A percentile compares a stretch with the other conserved stretches of the same genome.
phyloP scores from a whole-genome alignment of 2,329 filamentous ascomycete genomes.

The Huntiella decipiens region DNA sequence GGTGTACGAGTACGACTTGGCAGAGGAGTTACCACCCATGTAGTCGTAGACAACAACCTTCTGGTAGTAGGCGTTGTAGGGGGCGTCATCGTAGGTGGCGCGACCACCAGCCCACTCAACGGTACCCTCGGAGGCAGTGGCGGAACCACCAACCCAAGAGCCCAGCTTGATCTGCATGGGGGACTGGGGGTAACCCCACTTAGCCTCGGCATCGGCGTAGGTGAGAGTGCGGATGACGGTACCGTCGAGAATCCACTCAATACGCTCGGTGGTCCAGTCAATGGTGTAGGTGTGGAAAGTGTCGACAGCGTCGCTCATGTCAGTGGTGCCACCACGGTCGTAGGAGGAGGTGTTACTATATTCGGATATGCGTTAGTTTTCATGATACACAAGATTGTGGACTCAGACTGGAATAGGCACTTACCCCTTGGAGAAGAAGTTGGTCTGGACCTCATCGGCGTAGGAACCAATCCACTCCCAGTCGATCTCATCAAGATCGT shows the following conservation, averaged over 20 bases:
- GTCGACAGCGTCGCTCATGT: slow-evolving; percentile 29
- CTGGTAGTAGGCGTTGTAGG: slow-evolving; percentile 26
- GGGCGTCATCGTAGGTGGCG: slow-evolving; percentile 25
- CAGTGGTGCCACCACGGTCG: slow-evolving; percentile 40
- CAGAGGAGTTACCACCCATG: slow-evolving; percentile 21
- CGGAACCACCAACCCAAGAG: slow-evolving; percentile 43
- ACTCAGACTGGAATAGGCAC: neutral
- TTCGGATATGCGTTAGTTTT: neutral
- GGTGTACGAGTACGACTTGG: slow-evolving; percentile 24
- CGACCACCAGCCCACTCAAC: slow-evolving; percentile 49
- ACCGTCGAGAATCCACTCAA: slow-evolving; percentile 48
- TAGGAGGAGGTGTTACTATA: slow-evolving; percentile 37
- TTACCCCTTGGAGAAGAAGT: slow-evolving; percentile 60
- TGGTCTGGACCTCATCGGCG: slow-evolving; percentile 58
- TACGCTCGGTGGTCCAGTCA: slow-evolving; percentile 45
- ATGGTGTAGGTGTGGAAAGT: slow-evolving; percentile 46
- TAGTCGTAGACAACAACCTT: slow-evolving; percentile 26
- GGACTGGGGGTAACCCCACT: slow-evolving; percentile 48
- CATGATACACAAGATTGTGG: neutral
- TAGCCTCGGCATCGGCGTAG: slow-evolving; percentile 37
- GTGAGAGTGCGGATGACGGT: slow-evolving; percentile 40
- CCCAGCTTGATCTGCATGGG: slow-evolving; percentile 55
- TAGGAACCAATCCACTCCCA: slow-evolving; percentile 86
- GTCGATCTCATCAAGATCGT: slow-evolving; percentile 81
- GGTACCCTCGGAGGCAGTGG: slow-evolving; percentile 46